phyloP scores from a whole-genome alignment of 2,329 filamentous ascomycete genomes.

The Cladophialophora bantiana region DNA sequence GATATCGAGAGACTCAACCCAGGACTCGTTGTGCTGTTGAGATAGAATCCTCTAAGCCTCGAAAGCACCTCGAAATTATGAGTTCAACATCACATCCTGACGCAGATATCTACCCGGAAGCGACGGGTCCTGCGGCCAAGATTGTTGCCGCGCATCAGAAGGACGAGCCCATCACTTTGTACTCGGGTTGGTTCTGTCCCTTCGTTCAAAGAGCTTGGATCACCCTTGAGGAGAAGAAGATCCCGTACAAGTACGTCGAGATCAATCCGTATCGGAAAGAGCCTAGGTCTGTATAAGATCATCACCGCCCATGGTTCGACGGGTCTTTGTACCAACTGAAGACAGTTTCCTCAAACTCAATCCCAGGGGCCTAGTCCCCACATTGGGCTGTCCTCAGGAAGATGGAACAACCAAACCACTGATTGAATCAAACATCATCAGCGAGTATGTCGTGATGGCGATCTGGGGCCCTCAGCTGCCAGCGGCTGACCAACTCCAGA shows the following conservation, averaged over 20 bases:
- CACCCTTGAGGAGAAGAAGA: constrained; percentile 73
- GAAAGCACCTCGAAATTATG: constrained; percentile 27
- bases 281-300: constrained; percentile 27
- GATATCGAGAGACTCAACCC: neutral
- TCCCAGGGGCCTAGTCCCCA: constrained; percentile 77
- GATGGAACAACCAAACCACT: constrained; percentile 60
- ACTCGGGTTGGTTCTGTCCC: constrained; percentile 77
- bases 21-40: neutral
- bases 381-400: constrained; percentile 52
- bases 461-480: neutral
- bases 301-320: constrained; percentile 38
- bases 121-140: constrained; percentile 53
- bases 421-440: constrained; percentile 75
- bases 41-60: neutral
- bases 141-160: constrained; percentile 46
- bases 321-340: constrained; percentile 48
- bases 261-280: constrained; percentile 78
- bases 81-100: constrained; percentile 46
- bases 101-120: constrained; percentile 53
- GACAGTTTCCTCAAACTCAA: constrained; percentile 70
- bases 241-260: constrained; percentile 77
- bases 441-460: constrained; percentile 62
- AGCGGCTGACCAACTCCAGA: constrained; percentile 5
- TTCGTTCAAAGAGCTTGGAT: constrained; percentile 75
- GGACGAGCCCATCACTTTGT: constrained; percentile 63